A percentile compares a stretch with the other conserved stretches of the same genome.
Evolutionary conservation across 371 early-diverging fungal species (phyloP).

Genomic region (Rhizopus arrhizus): DNA sequence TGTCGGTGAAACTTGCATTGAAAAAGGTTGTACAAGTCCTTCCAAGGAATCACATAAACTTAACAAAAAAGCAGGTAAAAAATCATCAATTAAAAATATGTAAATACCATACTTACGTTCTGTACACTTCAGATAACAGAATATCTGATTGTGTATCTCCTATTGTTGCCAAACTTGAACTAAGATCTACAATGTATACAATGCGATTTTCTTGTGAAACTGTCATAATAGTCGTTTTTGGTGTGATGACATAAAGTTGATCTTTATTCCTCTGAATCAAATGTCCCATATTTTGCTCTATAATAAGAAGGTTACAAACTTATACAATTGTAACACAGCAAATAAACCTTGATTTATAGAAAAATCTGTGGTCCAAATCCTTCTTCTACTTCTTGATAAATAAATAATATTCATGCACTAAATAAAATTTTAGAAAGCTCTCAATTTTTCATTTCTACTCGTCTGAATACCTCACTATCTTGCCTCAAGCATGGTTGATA

Average conservation of each 20-base stretch:
- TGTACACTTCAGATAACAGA: constrained; percentile 58
- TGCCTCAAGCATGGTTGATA: constrained; percentile 42
- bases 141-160: constrained; percentile 61
- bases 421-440: background rate
- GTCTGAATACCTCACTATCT: constrained; percentile 35
- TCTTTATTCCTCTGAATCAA: constrained; percentile 19
- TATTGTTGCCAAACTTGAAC: constrained; percentile 72
- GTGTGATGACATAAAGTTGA: constrained; percentile 56
- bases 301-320: constrained; percentile 4
- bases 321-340: constrained; percentile 1
- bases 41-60: constrained; percentile 45
- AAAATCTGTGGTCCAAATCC: constrained; percentile 44
- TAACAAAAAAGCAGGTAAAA: constrained; percentile 1
- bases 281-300: constrained; percentile 2
- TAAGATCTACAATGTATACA: constrained; percentile 76
- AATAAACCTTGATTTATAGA: constrained; percentile 28
- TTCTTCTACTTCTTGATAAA: constrained; percentile 40
- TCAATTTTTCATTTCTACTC: background rate
- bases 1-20: constrained; percentile 37
- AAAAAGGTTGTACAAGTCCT: constrained; percentile 51
- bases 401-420: constrained; percentile 42
- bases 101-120: constrained; percentile 43
- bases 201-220: constrained; percentile 65
- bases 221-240: constrained; percentile 66
- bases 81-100: constrained; percentile 13